Percentiles rank a stretch among this genome's conserved stretches.
Evolutionary conservation across 73 alveolate genomes (phyloP).

Genomic region (Symbiodinium pilosum): DNA sequence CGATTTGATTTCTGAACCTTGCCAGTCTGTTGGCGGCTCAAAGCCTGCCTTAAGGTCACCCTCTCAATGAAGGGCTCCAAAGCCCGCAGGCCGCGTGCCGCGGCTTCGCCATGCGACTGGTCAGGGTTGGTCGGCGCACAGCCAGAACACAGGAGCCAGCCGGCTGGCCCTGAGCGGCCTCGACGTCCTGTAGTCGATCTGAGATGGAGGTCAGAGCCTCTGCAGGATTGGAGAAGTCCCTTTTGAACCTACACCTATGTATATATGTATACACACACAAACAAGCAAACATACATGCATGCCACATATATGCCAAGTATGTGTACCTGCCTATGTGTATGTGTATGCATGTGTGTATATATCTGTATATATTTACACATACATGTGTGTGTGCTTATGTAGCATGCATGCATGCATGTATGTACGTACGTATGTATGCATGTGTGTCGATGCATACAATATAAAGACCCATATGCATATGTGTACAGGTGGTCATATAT

Average conservation of each 20-base stretch:
- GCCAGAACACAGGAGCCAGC: not conserved
- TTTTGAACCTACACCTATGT: no score
- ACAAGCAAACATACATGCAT: not conserved
- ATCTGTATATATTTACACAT: no score
- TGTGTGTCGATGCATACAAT: no score
- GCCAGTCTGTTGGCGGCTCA: not conserved
- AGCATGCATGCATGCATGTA: no score
- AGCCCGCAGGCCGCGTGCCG: constrained; percentile 59
- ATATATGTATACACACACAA: not conserved
- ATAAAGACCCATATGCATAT: no score
- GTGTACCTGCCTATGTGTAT: not conserved
- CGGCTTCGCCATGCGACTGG: constrained; percentile 69
- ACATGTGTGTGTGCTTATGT: no score
- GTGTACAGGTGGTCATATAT: no score
- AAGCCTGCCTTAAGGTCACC: constrained; percentile 41
- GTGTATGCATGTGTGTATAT: no score
- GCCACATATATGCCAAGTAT: not conserved
- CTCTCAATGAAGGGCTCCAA: constrained; percentile 74
- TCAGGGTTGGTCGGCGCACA: not conserved
- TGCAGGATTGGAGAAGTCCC: no score
- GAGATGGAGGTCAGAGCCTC: not conserved
- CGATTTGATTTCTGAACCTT: not conserved
- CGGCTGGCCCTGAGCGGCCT: not conserved
- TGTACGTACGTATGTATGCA: no score
- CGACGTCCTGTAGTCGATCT: not conserved